phyloP scores from a whole-genome alignment of 371 early-diverging fungal species.

The Lichtheimia hyalospora region DNA sequence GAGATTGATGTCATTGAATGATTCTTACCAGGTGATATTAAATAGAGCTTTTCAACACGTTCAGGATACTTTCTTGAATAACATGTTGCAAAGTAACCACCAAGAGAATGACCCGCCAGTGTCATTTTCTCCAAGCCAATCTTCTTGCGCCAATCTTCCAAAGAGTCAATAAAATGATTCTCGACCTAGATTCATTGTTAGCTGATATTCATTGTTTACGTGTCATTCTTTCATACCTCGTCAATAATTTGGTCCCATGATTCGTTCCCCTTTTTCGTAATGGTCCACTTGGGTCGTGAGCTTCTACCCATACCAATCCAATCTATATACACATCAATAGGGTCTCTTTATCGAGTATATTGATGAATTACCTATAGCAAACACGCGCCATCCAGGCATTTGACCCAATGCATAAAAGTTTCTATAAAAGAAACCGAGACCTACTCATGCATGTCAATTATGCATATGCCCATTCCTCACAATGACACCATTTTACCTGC shows the following conservation, averaged over 20 bases:
- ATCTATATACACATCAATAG: constrained; percentile 42
- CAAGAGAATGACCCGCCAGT: constrained; percentile 82
- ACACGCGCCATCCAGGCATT: constrained; percentile 69
- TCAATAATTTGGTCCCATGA: constrained; percentile 52
- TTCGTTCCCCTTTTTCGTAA: constrained; percentile 30
- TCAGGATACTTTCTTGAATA: constrained; percentile 90
- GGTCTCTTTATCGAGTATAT: neutral
- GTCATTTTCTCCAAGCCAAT: constrained; percentile 82
- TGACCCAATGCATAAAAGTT: constrained; percentile 74
- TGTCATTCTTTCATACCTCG: constrained; percentile 7
- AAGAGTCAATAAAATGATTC: constrained; percentile 85
- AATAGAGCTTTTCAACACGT: constrained; percentile 85
- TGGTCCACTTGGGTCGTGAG: constrained; percentile 70
- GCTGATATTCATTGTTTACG: constrained; percentile 12
- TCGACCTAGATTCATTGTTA: constrained; percentile 54
- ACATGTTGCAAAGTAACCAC: constrained; percentile 85
- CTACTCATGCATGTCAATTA: constrained; percentile 1
- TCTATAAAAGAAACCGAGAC: constrained; percentile 84
- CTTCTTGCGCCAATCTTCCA: constrained; percentile 87
- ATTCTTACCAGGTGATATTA: constrained; percentile 78
- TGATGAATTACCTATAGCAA: constrained; percentile 55
- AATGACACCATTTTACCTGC: constrained; percentile 51
- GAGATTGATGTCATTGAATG: neutral
- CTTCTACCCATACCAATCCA: constrained; percentile 90
- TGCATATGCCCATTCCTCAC: neutral